Base-by-base conservation (phyloP, 2,329 filamentous ascomycete genomes). In the Penicillium palitans region DNA sequence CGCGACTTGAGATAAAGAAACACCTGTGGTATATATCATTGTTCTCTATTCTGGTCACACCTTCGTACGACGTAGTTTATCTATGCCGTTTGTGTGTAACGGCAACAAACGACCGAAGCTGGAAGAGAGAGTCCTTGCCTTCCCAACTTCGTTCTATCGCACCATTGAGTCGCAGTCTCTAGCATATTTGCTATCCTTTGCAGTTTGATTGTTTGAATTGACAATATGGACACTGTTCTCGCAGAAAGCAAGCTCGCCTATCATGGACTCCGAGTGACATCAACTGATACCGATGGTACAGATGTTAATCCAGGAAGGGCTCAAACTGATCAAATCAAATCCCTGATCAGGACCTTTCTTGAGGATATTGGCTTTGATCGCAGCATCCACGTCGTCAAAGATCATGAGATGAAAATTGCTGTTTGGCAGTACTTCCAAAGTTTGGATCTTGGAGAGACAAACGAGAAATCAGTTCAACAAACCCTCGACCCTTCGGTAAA, bases 391-490 rank as follows among this genome's bases (percentile, higher is more conserved):
- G 40, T 60, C 5, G 13, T 50, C 7, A 52, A 57, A 25, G 60
- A 62, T 35, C 35, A 25, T 31, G 53, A 49, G 19, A 50, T 60
- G 6, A 55, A 55, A 24, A 25, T 2, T 1, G 50, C 54, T 6
- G 58, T 60, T 15, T 57, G 53, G 57, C 46, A n/a, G 12, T 56
- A 62, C 27, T 60, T 62, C 47, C 50, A 55, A 42, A 44, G 42
- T 37, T 31, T 57, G 33, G 48, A 50, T 37, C 13, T 60, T 24
- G 60, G 50, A 33, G 21, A 41, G 27, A 41, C 50, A 21, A 54
- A 19, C 17, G 50, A 58, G 25, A 24, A 29, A 27, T 29, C 54
- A 1, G 54, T 58, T 17, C 49, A 52, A 8, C 45, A 55, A 13
- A 25, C 45, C 3, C 60, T 62, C 21, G 52, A 60, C n/a, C 27